Percentiles rank a stretch among this genome's conserved stretches.
phyloP scores from a whole-genome alignment of 1,284 basidiomycete genomes.

The Cryptococcus sp. region DNA sequence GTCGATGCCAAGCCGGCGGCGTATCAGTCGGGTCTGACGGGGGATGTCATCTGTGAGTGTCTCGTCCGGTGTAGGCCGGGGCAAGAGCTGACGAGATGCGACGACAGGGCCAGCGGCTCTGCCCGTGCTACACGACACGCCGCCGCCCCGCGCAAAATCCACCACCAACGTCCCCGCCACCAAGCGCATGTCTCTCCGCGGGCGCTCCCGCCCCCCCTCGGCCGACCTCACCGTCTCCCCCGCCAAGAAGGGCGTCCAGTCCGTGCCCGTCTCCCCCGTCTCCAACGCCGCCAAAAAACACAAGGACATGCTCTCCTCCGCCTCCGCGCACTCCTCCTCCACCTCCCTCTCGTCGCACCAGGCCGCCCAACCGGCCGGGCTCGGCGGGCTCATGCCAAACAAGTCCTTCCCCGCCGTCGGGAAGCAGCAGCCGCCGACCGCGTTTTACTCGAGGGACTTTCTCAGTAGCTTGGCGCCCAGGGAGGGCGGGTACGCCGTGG shows the following conservation, averaged over 20 bases:
- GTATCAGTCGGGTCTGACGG: slow-evolving; percentile 26
- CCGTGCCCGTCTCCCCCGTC: slow-evolving; percentile 19
- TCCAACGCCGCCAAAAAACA: not conserved
- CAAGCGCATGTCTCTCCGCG: slow-evolving; percentile 15
- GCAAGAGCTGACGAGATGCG: slow-evolving; percentile 2
- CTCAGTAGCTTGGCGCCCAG: slow-evolving; percentile 41
- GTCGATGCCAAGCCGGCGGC: slow-evolving; percentile 20
- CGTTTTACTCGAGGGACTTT: slow-evolving; percentile 44
- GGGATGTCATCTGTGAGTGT: slow-evolving; percentile 40
- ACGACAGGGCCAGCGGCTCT: slow-evolving; percentile 40
- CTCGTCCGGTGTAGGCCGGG: not conserved
- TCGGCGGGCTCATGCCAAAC: slow-evolving; percentile 19
- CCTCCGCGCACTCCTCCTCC: slow-evolving; percentile 43
- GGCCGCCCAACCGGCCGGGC: too few relatives aligned
- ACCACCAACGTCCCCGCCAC: slow-evolving; percentile 31
- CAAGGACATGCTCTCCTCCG: slow-evolving; percentile 26
- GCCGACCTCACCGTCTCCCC: slow-evolving; percentile 2
- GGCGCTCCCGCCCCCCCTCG: slow-evolving; percentile 15
- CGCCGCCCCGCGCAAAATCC: slow-evolving; percentile 30
- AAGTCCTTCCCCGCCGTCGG: slow-evolving; percentile 29
- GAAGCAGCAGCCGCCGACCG: slow-evolving; percentile 15
- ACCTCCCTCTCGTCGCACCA: slow-evolving; percentile 34
- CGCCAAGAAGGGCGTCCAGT: slow-evolving; percentile 14
- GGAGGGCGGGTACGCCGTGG: slow-evolving; percentile 50
- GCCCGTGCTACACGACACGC: slow-evolving; percentile 19